Conservation (phyloP, 73 alveolate species). For the Urostyla sp. region DNA sequence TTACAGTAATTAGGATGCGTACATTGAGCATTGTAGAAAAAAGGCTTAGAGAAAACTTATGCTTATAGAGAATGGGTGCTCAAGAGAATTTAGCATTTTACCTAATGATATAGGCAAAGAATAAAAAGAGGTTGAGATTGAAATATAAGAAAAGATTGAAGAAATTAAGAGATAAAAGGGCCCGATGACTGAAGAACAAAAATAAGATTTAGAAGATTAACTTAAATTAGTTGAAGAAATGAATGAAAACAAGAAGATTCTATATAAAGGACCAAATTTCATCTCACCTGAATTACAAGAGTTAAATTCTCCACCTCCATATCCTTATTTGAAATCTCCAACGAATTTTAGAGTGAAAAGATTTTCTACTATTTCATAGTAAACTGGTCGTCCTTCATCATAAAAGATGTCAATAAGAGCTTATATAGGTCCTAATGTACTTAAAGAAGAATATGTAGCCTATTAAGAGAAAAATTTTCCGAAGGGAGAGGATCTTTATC, state of each 20-base stretch:
- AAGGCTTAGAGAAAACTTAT: constrained; percentile 3
- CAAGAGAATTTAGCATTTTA: constrained; percentile 4
- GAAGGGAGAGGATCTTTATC: constrained; percentile 15
- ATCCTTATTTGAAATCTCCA: constrained; percentile 17
- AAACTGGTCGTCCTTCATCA: neutral
- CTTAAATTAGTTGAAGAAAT: too few species aligned
- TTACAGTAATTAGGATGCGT: constrained; percentile 26
- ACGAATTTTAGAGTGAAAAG: constrained; percentile 3
- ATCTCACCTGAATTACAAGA: neutral
- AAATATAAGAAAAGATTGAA: neutral
- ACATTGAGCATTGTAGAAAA: constrained; percentile 10
- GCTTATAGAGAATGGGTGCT: neutral
- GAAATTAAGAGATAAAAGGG: neutral
- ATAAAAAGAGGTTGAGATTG: neutral
- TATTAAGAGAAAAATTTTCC: neutral
- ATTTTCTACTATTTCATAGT: neutral
- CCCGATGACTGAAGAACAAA: neutral
- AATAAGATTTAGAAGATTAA: too few species aligned
- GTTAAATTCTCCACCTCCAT: constrained; percentile 35
- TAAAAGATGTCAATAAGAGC: constrained; percentile 15
- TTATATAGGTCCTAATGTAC: constrained; percentile 24
- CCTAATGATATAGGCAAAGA: neutral
- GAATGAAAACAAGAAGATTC: neutral
- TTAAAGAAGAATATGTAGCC: constrained; percentile 11
- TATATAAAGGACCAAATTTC: constrained; percentile 27